phyloP scores from a whole-genome alignment of 495 filamentous ascomycete species.

The Lasiosphaeriaceae sp. region DNA sequence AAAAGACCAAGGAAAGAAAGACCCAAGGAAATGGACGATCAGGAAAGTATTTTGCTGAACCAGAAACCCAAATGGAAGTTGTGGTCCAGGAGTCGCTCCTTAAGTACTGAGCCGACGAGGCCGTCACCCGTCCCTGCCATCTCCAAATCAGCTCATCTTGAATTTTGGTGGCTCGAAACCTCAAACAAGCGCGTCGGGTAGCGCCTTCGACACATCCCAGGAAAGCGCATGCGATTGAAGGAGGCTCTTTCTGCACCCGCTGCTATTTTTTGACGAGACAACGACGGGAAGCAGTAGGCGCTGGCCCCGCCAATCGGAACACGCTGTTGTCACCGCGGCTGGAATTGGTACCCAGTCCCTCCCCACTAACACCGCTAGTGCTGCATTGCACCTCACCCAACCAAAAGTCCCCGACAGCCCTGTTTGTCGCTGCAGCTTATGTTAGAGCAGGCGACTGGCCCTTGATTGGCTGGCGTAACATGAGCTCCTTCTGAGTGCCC shows the following conservation, averaged over 20 bases:
- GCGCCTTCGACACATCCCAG: background rate
- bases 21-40: constrained; percentile 1
- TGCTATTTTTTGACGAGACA: constrained; percentile 12
- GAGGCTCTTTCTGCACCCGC: constrained; percentile 3
- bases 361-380: background rate
- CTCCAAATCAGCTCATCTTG: background rate
- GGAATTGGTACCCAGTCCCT: constrained; percentile 3
- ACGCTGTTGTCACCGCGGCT: background rate
- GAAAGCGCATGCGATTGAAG: constrained; percentile 5
- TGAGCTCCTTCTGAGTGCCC: no score
- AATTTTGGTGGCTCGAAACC: background rate
- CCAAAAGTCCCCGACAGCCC: constrained; percentile 20
- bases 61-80: background rate
- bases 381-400: constrained; percentile 2
- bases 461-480: background rate
- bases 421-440: constrained; percentile 15
- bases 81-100: background rate
- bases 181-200: constrained; percentile 3
- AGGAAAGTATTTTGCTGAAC: background rate
- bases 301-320: constrained; percentile 15
- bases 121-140: constrained; percentile 1
- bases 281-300: constrained; percentile 14
- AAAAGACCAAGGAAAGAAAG: constrained; percentile 18
- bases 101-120: background rate
- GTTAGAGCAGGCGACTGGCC: background rate